These are phyloP conservation scores for Colletotrichum destructivum DNA, from an alignment of 2,329 filamentous ascomycete genomes.

Conservation along the genomic window DNA sequence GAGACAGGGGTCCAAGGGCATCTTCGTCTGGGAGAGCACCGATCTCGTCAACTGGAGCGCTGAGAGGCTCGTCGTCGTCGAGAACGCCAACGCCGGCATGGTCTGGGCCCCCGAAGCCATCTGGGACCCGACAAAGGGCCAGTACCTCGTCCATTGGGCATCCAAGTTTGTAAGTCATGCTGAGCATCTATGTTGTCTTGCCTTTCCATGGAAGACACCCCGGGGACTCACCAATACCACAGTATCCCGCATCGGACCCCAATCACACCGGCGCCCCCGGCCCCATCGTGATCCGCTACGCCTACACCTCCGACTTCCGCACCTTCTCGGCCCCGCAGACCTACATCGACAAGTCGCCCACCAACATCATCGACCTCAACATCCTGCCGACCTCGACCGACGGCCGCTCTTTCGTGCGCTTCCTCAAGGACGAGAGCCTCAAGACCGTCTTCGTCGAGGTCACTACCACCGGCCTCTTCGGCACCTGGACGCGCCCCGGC, in stretches of 20 bases:
- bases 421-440: slow-evolving; percentile 69
- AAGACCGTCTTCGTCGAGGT: slow-evolving; percentile 68
- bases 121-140: slow-evolving; percentile 42
- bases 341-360: slow-evolving; percentile 64
- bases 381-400: slow-evolving; percentile 57
- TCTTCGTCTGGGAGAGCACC: slow-evolving; percentile 70
- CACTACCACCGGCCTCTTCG: slow-evolving; percentile 64
- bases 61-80: slow-evolving; percentile 65
- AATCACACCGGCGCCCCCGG: slow-evolving; percentile 63
- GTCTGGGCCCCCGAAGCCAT: slow-evolving; percentile 65
- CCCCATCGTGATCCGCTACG: slow-evolving; percentile 65
- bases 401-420: slow-evolving; percentile 63
- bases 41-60: slow-evolving; percentile 65
- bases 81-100: slow-evolving; percentile 69
- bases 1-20: slow-evolving; percentile 64
- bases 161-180: slow-evolving; percentile 59
- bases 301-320: slow-evolving; percentile 69
- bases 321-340: slow-evolving; percentile 66
- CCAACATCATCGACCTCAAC: slow-evolving; percentile 67
- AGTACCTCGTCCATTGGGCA: slow-evolving; percentile 64
- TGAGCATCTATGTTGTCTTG: neutral
- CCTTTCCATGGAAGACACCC: neutral
- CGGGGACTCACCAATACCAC: slow-evolving; percentile 20
- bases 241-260: slow-evolving; percentile 64
- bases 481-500: slow-evolving; percentile 65